A percentile compares a stretch with the other conserved stretches of the same genome.
phyloP scores from a whole-genome alignment of 2,329 filamentous ascomycete genomes.

The Diaporthe amygdali region DNA sequence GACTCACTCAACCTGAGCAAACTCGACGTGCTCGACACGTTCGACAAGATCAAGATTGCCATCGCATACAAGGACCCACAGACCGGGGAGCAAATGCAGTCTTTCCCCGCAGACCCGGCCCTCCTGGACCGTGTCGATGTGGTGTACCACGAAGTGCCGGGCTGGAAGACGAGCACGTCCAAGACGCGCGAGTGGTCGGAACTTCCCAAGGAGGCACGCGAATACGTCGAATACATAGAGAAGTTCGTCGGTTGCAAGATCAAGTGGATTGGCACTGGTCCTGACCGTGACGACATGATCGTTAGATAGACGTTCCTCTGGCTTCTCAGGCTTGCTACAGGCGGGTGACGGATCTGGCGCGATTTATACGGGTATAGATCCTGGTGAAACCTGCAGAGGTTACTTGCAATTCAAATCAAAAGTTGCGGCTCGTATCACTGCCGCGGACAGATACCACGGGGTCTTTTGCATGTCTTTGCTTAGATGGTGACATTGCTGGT shows the following conservation, averaged over 20 bases:
- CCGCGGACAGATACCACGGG: conserved; percentile 59
- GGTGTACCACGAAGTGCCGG: conserved; percentile 70
- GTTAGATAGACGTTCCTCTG: conserved; percentile 40
- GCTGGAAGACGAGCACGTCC: conserved; percentile 72
- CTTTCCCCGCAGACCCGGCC: conserved; percentile 69
- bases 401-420: conserved; percentile 6
- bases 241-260: conserved; percentile 66
- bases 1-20: conserved; percentile 45
- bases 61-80: conserved; percentile 66
- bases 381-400: background rate
- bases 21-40: conserved; percentile 75
- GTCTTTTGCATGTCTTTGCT: conserved; percentile 54
- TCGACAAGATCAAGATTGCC: conserved; percentile 76
- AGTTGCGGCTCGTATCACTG: conserved; percentile 38
- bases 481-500: conserved; percentile 53
- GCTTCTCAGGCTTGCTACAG: background rate
- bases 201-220: conserved; percentile 66
- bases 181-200: conserved; percentile 64
- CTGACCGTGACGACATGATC: conserved; percentile 69
- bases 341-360: background rate
- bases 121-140: conserved; percentile 65
- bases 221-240: conserved; percentile 71
- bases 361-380: background rate
- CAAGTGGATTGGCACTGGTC: conserved; percentile 71
- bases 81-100: conserved; percentile 55